These are phyloP conservation scores for Sequoiadendron giganteum DNA, from an alignment of 75 land plant genomes.

Conservation along the genomic window DNA sequence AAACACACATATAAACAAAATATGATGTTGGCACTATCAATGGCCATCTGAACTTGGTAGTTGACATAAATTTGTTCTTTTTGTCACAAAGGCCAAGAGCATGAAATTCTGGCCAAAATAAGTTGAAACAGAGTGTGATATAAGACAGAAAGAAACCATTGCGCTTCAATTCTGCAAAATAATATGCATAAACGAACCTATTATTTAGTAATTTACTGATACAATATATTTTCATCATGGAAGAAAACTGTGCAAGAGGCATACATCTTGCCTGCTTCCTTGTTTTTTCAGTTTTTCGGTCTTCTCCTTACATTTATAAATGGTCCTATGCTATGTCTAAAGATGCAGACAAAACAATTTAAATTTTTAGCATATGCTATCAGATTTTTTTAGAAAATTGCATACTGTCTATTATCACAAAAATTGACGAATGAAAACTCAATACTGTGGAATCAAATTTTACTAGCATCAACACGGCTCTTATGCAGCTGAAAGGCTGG, in stretches of 20 bases:
- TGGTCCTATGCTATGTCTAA: background rate
- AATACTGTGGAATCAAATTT: conserved; percentile 7
- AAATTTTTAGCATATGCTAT: background rate
- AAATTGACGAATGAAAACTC: background rate
- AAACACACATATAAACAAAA: background rate
- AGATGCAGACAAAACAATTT: background rate
- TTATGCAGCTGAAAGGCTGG: conserved; percentile 99
- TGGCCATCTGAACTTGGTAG: background rate
- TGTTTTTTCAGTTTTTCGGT: background rate
- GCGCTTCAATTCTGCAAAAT: background rate
- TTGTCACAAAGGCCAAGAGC: background rate
- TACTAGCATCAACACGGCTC: conserved; percentile 69
- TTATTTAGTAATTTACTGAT: background rate
- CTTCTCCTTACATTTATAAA: background rate
- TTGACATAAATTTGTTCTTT: background rate
- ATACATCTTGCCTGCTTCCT: conserved; percentile 2
- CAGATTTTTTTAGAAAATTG: background rate
- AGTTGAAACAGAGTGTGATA: background rate
- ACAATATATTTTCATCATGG: background rate
- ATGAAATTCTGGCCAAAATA: background rate
- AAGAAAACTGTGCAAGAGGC: conserved; percentile 2
- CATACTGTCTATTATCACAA: background rate
- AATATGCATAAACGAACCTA: background rate
- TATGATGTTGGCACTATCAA: background rate
- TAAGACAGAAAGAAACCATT: background rate